Conservation (phyloP, 179 eudicot species). For the Silene noctiflora region DNA sequence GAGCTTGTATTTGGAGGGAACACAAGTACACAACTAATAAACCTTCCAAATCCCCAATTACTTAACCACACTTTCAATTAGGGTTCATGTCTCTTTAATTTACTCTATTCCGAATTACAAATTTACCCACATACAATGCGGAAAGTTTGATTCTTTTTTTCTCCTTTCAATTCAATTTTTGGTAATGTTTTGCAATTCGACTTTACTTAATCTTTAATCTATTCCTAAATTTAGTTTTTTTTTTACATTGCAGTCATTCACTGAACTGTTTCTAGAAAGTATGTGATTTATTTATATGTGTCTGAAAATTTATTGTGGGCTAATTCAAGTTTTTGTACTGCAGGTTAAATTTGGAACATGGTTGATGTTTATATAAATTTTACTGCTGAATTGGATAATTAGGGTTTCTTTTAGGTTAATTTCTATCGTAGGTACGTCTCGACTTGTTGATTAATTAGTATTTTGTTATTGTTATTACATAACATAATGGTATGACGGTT, state of each 20-base stretch:
- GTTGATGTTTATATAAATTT: slow-evolving; percentile 8
- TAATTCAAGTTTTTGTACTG: not conserved
- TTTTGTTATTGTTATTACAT: not conserved
- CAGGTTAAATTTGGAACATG: slow-evolving; percentile 13
- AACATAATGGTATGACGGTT: not conserved
- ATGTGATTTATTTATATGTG: not conserved
- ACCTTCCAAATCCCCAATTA: not conserved
- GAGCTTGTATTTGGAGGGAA: not conserved
- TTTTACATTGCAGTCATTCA: not conserved
- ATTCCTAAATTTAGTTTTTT: not conserved
- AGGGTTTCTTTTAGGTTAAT: not conserved
- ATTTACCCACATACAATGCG: not conserved
- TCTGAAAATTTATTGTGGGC: not conserved
- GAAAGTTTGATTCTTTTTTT: slow-evolving; percentile 7
- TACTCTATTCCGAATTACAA: slow-evolving; percentile 7
- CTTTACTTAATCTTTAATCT: slow-evolving; percentile 1
- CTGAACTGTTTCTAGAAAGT: not conserved
- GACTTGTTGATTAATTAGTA: not conserved
- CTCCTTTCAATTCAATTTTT: not conserved
- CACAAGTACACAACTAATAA: not conserved
- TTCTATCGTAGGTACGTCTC: slow-evolving; percentile 1
- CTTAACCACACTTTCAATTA: slow-evolving; percentile 3
- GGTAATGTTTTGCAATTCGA: not conserved
- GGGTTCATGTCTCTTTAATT: slow-evolving; percentile 20
- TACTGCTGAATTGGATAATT: not conserved